Conservation (phyloP, 2,329 filamentous ascomycete species). For the Zasmidium cellare region DNA sequence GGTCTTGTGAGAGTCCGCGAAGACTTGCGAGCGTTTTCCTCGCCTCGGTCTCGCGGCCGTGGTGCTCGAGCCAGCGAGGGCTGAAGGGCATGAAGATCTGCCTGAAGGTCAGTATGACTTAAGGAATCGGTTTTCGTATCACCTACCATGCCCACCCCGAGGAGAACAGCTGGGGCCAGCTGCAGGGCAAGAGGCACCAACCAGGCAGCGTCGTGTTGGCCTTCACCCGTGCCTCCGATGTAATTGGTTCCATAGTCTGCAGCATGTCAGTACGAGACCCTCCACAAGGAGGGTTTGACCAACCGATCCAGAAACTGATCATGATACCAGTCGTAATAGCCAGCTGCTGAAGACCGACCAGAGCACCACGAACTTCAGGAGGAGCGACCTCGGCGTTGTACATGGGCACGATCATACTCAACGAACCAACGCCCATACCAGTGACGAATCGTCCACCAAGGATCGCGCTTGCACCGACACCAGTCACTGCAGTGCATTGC, state of each 20-base stretch:
- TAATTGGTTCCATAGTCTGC: constrained; percentile 40
- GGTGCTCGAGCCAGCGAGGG: constrained; percentile 73
- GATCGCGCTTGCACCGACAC: constrained; percentile 59
- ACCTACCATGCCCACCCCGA: constrained; percentile 66
- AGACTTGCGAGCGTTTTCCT: constrained; percentile 63
- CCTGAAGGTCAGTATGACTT: background rate
- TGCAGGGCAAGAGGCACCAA: constrained; percentile 72
- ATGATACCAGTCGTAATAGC: constrained; percentile 59
- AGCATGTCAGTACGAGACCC: background rate
- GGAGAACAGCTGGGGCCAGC: constrained; percentile 64
- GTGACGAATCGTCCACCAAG: constrained; percentile 72
- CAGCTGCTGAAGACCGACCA: constrained; percentile 66
- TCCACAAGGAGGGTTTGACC: constrained; percentile 35
- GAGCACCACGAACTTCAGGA: constrained; percentile 65
- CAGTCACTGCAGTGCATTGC: constrained; percentile 61
- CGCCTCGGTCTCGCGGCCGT: constrained; percentile 68
- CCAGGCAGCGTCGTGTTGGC: constrained; percentile 70
- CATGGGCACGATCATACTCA: constrained; percentile 61
- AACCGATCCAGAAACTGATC: constrained; percentile 50
- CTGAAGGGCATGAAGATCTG: constrained; percentile 69
- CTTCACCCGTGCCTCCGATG: constrained; percentile 55
- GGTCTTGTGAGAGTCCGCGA: constrained; percentile 60
- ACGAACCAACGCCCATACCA: constrained; percentile 64
- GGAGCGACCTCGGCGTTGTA: constrained; percentile 52
- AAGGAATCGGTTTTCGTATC: background rate